These are phyloP conservation scores for Seiridium cupressi DNA, from an alignment of 2,329 filamentous ascomycete species.

Conservation along the genomic window DNA sequence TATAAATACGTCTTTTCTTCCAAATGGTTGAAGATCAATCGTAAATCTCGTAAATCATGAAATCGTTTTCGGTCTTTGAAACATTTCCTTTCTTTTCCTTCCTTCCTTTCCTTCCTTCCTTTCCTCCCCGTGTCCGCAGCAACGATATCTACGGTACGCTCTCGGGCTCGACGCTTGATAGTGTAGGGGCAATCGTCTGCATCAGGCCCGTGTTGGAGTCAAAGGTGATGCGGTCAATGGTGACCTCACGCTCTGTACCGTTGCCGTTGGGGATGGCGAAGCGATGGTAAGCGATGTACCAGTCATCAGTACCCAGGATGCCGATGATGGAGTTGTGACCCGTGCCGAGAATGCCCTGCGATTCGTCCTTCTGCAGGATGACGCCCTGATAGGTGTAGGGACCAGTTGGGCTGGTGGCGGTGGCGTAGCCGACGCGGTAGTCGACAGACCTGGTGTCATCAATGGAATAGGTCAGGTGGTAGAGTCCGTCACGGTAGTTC, in stretches of 20 bases:
- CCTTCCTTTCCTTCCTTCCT: too few species aligned
- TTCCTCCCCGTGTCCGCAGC: too few species aligned
- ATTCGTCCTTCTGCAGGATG: slow-evolving; percentile 38
- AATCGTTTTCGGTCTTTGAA: too few species aligned
- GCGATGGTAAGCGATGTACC: slow-evolving; percentile 49
- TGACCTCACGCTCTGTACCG: slow-evolving; percentile 40
- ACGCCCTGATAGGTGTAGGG: slow-evolving; percentile 45
- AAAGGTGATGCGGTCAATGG: slow-evolving; percentile 39
- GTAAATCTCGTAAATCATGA: too few species aligned
- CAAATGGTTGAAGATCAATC: too few species aligned
- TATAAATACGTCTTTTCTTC: too few species aligned
- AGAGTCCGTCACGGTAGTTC: slow-evolving; percentile 40
- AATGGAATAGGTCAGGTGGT: slow-evolving; percentile 48
- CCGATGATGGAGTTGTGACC: slow-evolving; percentile 45
- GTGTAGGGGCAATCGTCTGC: background rate
- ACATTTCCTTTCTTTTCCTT: too few species aligned
- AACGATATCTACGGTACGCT: background rate
- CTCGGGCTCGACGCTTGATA: background rate
- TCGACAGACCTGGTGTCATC: slow-evolving; percentile 43
- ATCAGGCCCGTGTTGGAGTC: slow-evolving; percentile 5
- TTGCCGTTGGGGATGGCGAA: slow-evolving; percentile 44
- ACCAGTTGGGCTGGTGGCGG: slow-evolving; percentile 31
- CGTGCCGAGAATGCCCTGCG: slow-evolving; percentile 41
- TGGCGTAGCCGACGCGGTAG: slow-evolving; percentile 47
- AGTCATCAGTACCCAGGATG: slow-evolving; percentile 44